These are phyloP conservation scores for Corymbia maculata DNA, from an alignment of 345 rosid genomes.

Conservation along the genomic window DNA sequence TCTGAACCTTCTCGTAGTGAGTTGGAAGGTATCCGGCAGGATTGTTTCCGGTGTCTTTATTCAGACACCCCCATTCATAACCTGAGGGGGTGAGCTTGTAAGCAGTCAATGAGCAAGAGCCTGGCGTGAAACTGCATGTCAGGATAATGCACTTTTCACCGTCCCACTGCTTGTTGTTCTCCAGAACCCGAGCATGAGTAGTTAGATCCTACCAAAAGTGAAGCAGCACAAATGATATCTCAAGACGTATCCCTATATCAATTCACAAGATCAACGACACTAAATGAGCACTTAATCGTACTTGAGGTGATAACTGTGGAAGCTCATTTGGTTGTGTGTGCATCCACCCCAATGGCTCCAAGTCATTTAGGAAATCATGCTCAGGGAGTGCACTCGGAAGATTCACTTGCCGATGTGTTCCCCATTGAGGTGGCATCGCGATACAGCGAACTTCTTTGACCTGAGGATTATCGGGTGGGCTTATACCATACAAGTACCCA, in stretches of 20 bases:
- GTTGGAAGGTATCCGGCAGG: conserved; percentile 91
- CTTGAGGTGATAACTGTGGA: conserved; percentile 96
- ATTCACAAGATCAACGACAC: background rate
- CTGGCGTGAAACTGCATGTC: conserved; percentile 24
- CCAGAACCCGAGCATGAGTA: conserved; percentile 69
- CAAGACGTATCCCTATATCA: conserved; percentile 37
- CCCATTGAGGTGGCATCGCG: conserved; percentile 86
- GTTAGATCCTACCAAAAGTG: conserved; percentile 50
- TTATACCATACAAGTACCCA: conserved; percentile 84
- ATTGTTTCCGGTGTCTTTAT: conserved; percentile 88
- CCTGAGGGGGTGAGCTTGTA: conserved; percentile 93
- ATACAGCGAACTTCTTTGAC: conserved; percentile 94
- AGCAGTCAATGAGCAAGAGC: conserved; percentile 92
- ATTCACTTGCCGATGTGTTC: conserved; percentile 73
- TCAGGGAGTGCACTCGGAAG: conserved; percentile 87
- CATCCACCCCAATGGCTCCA: conserved; percentile 99
- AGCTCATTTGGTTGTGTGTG: conserved; percentile 98
- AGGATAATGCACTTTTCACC: conserved; percentile 75
- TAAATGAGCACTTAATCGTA: background rate
- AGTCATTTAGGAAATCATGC: conserved; percentile 78
- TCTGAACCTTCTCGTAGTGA: conserved; percentile 96
- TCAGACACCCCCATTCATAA: conserved; percentile 89
- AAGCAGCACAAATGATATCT: conserved; percentile 26
- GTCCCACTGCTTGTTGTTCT: conserved; percentile 96
- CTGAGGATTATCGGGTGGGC: conserved; percentile 96